These are phyloP conservation scores for Phanerochaete carnosa DNA, from an alignment of 768 basidiomycete species.

Conservation along the genomic window DNA sequence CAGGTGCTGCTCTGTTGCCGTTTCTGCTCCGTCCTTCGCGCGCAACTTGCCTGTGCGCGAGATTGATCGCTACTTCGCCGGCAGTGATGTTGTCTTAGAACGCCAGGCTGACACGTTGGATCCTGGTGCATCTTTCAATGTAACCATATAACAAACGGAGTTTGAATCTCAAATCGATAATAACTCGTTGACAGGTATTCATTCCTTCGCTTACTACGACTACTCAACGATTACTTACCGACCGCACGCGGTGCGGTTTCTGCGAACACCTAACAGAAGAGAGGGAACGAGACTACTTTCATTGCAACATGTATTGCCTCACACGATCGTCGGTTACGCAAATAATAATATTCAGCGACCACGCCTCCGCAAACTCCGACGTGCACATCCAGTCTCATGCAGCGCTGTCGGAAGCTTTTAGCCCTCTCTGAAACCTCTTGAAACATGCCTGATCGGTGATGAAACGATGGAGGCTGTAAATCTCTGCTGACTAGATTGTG, in stretches of 20 bases:
- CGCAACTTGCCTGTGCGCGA: no score
- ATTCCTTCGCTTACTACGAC: background rate
- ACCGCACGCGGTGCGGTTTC: background rate
- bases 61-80: no score
- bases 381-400: background rate
- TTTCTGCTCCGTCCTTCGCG: no score
- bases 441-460: background rate
- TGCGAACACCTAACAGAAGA: no score
- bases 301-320: background rate
- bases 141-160: background rate
- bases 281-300: background rate
- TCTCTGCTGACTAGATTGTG: background rate
- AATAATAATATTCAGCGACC: background rate
- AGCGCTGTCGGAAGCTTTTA: background rate
- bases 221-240: no score
- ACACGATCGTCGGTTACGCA: background rate
- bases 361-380: background rate
- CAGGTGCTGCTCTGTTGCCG: no score
- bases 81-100: no score
- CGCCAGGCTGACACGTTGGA: no score
- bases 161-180: background rate
- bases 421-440: background rate
- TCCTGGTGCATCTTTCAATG: background rate
- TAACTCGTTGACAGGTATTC: no score
- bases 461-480: background rate